Percentiles rank a stretch among this genome's conserved stretches.
phyloP scores from a whole-genome alignment of 1,284 basidiomycete species.

The Schizophyllum amplum region DNA sequence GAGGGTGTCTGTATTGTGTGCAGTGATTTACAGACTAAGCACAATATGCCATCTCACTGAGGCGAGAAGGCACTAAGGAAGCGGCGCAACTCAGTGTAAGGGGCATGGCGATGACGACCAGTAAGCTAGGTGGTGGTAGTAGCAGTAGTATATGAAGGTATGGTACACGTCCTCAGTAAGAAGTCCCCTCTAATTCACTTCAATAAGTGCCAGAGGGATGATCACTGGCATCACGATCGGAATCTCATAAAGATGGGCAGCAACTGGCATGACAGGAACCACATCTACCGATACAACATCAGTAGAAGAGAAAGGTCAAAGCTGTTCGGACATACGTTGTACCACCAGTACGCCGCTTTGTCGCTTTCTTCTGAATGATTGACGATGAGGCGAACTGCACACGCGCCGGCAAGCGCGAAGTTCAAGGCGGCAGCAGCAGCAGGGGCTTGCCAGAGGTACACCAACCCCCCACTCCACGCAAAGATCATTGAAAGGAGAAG shows the following conservation, averaged over 20 bases:
- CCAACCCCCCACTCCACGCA: conserved; percentile 11
- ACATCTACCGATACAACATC: not conserved
- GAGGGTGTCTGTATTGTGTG: too few relatives aligned
- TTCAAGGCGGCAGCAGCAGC: conserved; percentile 1
- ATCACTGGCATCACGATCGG: too few relatives aligned
- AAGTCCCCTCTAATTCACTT: too few relatives aligned
- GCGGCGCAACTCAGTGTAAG: too few relatives aligned
- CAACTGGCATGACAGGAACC: not conserved
- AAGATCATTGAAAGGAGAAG: conserved; percentile 10
- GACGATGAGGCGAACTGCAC: conserved; percentile 8
- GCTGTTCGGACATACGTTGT: conserved; percentile 13
- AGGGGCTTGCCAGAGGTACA: conserved; percentile 12
- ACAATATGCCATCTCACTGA: too few relatives aligned
- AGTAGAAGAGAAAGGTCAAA: not conserved
- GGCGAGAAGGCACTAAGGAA: too few relatives aligned
- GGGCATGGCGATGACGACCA: too few relatives aligned
- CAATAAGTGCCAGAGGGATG: too few relatives aligned
- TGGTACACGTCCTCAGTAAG: too few relatives aligned
- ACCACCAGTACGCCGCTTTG: conserved; percentile 12
- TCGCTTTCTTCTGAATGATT: conserved; percentile 12
- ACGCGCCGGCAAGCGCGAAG: conserved; percentile 1
- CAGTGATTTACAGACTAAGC: too few relatives aligned
- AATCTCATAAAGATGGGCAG: not conserved
- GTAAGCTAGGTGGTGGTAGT: too few relatives aligned
- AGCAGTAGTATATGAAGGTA: too few relatives aligned